These are phyloP conservation scores for Quercus gilva DNA, from an alignment of 306 rosid species.

Conservation along the genomic window DNA sequence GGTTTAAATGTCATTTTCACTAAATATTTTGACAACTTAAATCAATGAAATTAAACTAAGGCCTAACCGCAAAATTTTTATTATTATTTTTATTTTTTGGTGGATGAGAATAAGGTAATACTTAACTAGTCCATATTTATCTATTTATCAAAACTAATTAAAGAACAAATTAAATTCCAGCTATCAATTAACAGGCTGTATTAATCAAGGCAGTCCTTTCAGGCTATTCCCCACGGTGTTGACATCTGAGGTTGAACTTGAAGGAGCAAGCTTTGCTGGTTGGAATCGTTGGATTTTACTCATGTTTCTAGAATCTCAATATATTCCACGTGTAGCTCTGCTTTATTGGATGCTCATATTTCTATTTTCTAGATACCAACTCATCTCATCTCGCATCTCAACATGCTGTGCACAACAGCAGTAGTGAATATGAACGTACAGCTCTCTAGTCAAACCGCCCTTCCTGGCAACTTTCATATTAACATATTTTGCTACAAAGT, in stretches of 20 bases:
- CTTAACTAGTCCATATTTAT: no score
- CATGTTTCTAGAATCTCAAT: background rate
- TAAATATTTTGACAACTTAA: no score
- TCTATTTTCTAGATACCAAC: constrained; percentile 18
- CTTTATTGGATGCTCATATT: background rate
- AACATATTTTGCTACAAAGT: background rate
- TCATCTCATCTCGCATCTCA: background rate
- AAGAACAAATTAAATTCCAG: no score
- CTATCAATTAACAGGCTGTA: no score
- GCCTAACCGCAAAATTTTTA: no score
- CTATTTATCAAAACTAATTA: no score
- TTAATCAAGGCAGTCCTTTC: no score
- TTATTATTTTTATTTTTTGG: no score
- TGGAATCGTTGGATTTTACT: constrained; percentile 3
- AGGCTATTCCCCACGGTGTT: no score
- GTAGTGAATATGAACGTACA: background rate
- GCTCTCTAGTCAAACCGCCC: background rate
- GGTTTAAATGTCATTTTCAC: no score
- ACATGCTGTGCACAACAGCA: background rate
- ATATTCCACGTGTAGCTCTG: background rate
- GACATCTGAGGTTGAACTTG: background rate
- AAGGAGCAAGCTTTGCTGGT: constrained; percentile 21
- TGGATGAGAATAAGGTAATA: no score
- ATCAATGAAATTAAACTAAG: no score
- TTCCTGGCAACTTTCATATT: background rate